These are phyloP conservation scores for Talaromyces sp. DNA, from an alignment of 2,329 filamentous ascomycete genomes.

Conservation along the genomic window DNA sequence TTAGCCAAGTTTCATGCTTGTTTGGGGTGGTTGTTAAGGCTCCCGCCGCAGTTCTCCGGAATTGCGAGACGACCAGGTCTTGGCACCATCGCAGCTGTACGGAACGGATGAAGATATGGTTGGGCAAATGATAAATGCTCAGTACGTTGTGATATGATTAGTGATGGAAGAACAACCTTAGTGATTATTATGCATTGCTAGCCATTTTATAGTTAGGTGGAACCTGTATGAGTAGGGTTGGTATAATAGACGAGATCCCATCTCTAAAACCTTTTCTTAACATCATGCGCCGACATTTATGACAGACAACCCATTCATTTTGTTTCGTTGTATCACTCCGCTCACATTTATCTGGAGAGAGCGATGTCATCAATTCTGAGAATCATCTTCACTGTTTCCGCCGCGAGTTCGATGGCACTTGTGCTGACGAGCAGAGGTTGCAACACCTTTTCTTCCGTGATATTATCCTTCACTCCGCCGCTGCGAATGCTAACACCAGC, in stretches of 20 bases:
- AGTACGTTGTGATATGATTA: no score
- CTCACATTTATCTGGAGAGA: conserved; percentile 43
- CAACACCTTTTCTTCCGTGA: conserved; percentile 92
- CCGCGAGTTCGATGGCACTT: conserved; percentile 92
- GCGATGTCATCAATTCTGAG: conserved; percentile 67
- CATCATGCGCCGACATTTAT: conserved; percentile 15
- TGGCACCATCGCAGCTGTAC: not conserved
- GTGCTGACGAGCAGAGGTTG: conserved; percentile 96
- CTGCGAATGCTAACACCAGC: conserved; percentile 98
- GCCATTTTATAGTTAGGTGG: conserved; percentile 15
- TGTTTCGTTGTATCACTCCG: not conserved
- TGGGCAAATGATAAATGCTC: no score
- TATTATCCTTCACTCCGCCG: conserved; percentile 94
- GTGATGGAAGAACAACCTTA: not conserved
- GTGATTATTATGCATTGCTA: conserved; percentile 12
- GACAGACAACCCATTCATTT: conserved; percentile 12
- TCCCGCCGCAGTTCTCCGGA: not conserved
- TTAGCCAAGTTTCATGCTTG: not conserved
- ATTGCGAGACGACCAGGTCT: not conserved
- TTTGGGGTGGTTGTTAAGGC: not conserved
- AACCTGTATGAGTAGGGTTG: conserved; percentile 4
- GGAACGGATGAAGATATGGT: no score
- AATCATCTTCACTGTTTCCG: conserved; percentile 97
- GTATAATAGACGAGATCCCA: conserved; percentile 10
- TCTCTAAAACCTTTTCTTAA: conserved; percentile 12